Base-by-base conservation (phyloP, 441 rosid genomes). In the Pelargonium australe region DNA sequence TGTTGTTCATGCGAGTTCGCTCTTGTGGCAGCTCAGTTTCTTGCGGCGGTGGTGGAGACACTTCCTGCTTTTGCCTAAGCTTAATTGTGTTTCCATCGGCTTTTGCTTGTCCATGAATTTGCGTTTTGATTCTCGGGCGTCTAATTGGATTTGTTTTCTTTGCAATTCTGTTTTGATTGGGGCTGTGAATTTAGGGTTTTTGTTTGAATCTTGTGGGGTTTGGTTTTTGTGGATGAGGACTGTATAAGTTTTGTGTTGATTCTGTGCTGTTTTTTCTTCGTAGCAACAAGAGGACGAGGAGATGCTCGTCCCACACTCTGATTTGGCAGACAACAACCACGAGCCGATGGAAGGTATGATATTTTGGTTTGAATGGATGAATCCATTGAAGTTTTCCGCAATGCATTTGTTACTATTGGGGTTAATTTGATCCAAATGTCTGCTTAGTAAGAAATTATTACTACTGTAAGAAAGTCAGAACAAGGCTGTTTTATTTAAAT, bases 281-380 rank as follows among this genome's bases (percentile, higher is more conserved):
- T 55, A 16, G 76, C 83, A 95, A 91, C 97, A 89, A 73, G 96
- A 90, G 70, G 99, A 90, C 71, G 97, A 90, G 73, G 99, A 95
- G 87, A 86, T 92, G 93, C 91, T 95, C 16, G 98, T 92, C 66
- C 99, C 98, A 49, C 89, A 84, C 80, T 83, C 97, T 44, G 99
- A 92, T 84, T 67, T 86, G 80, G 93, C 88, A 43, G 90, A 91
- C 68, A 95, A 90, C 58, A 95, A 90, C 58, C 96, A 95, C 45
- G 96, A 91, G 85, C 96, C 96, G 1, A 88, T 89, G 96, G 96
- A 93, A 86, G 98, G 98, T 90, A 64, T 67, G 19, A 11, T 64
- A 49, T 19, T 43, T 51, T 11, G 37, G 41, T 60, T 25, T 9
- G 9, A 58, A 6, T 9, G 11, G 62, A 17, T 17, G 62, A 57